Evolutionary conservation across 441 rosid genomes (phyloP), one percentile per base, ranked within the genome.

Genomic region (Pelargonium cotyledonis): DNA sequence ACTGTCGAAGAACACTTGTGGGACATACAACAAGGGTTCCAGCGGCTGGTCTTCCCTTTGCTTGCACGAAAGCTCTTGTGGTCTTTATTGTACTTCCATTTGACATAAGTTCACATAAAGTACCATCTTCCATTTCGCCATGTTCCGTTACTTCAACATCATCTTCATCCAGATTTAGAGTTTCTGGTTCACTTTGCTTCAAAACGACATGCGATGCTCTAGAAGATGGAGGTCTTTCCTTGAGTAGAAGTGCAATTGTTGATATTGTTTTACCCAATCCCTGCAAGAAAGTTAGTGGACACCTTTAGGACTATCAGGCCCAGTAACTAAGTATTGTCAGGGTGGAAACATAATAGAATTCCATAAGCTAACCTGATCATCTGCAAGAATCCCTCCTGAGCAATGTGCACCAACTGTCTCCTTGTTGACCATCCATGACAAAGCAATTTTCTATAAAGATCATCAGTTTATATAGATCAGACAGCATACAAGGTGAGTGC

Each of bases 1-100:
- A 94, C 74, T 94, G 99, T 15, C 99, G 87, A 79, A 94, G 75
- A 43, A 94, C 97, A 81, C 99, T 94, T n/a, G 96, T 89, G 51
- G 99, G 99, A 82, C 99, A 94, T 76, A 94, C 99, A 81, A 94
- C 81, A 68, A 94, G 95, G 19, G 99, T 94, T 75, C 99, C 99
- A 69, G 91, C 95, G 69, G 94, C 83, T 65, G 96, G 97, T 84
- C 94, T 89, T 73, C 96, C 95, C 75, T 67, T 87, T 66, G 76
- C 71, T 68, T 75, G 81, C 63, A 71, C 83, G 68, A 74, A 68
- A 75, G 80, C 44, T 66, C 66, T 69, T 19, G 64, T 57, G 67
- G 73, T 72, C 68, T 64, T 74, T 44, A 14, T 65, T 68, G 74
- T 68, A 68, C 64, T 67, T 58, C 41, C 78, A 75, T 65, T 70